These are phyloP conservation scores for Nakazawaea pomicola DNA, from an alignment of 805 yeast genomes.

Conservation along the genomic window DNA sequence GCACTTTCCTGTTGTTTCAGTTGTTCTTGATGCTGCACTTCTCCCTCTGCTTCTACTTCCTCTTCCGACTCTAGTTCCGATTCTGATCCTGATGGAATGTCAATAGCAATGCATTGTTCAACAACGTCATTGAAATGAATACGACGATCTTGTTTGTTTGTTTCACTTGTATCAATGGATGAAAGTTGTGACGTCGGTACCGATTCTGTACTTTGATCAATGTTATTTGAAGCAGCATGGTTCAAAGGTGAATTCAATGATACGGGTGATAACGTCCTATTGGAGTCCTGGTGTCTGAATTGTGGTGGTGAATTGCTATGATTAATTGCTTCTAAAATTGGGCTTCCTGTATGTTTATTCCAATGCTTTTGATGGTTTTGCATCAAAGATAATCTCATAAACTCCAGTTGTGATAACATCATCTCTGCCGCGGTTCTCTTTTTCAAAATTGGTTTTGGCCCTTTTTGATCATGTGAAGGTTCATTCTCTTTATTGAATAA, in stretches of 20 bases:
- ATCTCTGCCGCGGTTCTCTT: conserved; percentile 80
- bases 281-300: background rate
- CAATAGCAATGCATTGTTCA: conserved; percentile 86
- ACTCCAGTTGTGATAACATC: conserved; percentile 58
- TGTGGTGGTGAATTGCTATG: background rate
- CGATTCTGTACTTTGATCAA: conserved; percentile 1
- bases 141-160: conserved; percentile 45
- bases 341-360: conserved; percentile 22
- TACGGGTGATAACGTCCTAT: conserved; percentile 2
- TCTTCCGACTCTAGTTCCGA: conserved; percentile 14
- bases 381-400: conserved; percentile 17
- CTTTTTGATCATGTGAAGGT: conserved; percentile 19
- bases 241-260: conserved; percentile 7
- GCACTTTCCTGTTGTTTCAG: too few relatives aligned
- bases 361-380: conserved; percentile 7
- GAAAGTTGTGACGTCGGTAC: background rate
- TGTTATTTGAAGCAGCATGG: background rate
- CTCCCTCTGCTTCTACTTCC: too few relatives aligned
- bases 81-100: conserved; percentile 27
- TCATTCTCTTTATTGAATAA: too few relatives aligned
- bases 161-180: background rate
- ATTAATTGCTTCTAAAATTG: conserved; percentile 23
- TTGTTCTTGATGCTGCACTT: too few relatives aligned
- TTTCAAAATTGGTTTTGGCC: conserved; percentile 81
- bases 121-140: conserved; percentile 94